These are phyloP conservation scores for Clohesyomyces aquaticus DNA, from an alignment of 495 filamentous ascomycete genomes.

Conservation along the genomic window DNA sequence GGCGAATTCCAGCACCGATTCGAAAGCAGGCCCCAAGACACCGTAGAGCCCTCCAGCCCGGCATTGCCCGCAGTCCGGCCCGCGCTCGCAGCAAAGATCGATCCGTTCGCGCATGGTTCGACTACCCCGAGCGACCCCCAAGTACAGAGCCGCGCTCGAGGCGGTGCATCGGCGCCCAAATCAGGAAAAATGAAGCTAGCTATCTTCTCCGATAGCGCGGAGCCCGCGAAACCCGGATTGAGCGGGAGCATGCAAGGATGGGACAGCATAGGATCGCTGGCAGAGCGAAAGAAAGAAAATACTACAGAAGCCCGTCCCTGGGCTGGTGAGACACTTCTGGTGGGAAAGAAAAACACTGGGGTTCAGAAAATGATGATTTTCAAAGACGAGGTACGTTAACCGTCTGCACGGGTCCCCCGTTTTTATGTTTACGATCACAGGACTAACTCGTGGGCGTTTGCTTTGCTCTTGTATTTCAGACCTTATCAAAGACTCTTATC, in stretches of 20 bases:
- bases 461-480: slow-evolving; percentile 65
- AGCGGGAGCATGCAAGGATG: slow-evolving; percentile 67
- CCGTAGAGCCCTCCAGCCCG: slow-evolving; percentile 75
- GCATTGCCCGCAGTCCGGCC: slow-evolving; percentile 81
- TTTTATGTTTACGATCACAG: slow-evolving; percentile 89
- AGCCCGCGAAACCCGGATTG: slow-evolving; percentile 47
- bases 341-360: slow-evolving; percentile 73
- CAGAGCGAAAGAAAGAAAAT: slow-evolving; percentile 94
- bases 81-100: slow-evolving; percentile 82
- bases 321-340: slow-evolving; percentile 89
- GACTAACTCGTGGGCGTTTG: slow-evolving; percentile 84
- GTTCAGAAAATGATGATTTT: slow-evolving; percentile 87
- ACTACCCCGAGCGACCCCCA: slow-evolving; percentile 64
- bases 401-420: slow-evolving; percentile 42
- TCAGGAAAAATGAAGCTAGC: slow-evolving; percentile 77
- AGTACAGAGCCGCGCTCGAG: slow-evolving; percentile 55
- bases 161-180: slow-evolving; percentile 60
- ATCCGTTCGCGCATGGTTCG: slow-evolving; percentile 68
- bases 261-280: slow-evolving; percentile 85
- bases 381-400: slow-evolving; percentile 86
- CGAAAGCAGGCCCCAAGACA: slow-evolving; percentile 60
- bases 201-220: slow-evolving; percentile 82
- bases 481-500: slow-evolving; percentile 45
- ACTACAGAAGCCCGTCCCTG: slow-evolving; percentile 82
- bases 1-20: slow-evolving; percentile 83